Conservation (phyloP, 208 protist species). For the Crithidia thermophila region DNA sequence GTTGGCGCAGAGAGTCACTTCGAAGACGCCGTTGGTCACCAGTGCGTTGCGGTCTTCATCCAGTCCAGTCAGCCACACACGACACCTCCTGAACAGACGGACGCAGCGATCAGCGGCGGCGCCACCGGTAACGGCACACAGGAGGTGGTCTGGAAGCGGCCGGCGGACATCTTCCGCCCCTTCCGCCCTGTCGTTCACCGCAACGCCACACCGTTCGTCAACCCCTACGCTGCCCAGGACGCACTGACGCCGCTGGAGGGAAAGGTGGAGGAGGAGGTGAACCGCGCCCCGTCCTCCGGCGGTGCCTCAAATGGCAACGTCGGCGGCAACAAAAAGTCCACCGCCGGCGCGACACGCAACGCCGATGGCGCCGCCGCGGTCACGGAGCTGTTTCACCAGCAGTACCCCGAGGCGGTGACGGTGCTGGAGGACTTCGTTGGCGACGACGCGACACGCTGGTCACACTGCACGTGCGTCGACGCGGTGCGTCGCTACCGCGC, state of each 20-base stretch:
- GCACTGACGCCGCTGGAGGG: constrained; percentile 38
- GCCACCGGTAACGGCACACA: background rate
- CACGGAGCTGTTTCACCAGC: constrained; percentile 46
- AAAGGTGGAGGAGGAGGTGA: constrained; percentile 41
- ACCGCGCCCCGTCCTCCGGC: constrained; percentile 13
- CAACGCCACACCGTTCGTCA: constrained; percentile 78
- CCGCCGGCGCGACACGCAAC: constrained; percentile 3
- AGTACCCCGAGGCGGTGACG: constrained; percentile 77
- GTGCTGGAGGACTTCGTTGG: constrained; percentile 61
- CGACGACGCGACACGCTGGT: constrained; percentile 42
- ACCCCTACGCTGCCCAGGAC: constrained; percentile 63
- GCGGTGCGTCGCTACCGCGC: constrained; percentile 63
- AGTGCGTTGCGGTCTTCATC: constrained; percentile 19
- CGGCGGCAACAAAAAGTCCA: constrained; percentile 1
- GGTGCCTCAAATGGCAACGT: background rate
- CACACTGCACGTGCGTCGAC: constrained; percentile 28
- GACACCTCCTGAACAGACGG: too few relatives aligned
- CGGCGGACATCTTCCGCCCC: constrained; percentile 69
- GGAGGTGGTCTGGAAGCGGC: constrained; percentile 66
- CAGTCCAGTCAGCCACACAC: background rate
- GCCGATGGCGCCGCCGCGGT: constrained; percentile 12
- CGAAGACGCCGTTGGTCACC: constrained; percentile 11
- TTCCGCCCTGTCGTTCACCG: constrained; percentile 92
- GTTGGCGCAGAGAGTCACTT: constrained; percentile 11
- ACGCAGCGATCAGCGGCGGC: too few relatives aligned